phyloP scores from a whole-genome alignment of 2,329 filamentous ascomycete genomes.

The Zymoseptoria crescenta region DNA sequence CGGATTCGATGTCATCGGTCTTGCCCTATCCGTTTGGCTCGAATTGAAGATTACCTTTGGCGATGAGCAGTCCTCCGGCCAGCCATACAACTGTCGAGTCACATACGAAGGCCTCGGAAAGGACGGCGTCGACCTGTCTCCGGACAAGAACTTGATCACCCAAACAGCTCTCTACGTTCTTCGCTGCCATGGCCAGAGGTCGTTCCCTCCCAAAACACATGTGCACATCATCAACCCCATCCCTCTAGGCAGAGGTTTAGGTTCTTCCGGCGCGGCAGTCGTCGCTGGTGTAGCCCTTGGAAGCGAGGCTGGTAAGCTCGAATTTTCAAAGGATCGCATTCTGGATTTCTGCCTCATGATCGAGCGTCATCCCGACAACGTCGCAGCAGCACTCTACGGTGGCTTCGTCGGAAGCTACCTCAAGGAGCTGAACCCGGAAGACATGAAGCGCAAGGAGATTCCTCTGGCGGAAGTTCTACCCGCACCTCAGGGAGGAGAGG shows the following conservation, averaged over 20 bases:
- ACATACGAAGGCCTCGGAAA: slow-evolving; percentile 81
- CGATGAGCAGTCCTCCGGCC: slow-evolving; percentile 45
- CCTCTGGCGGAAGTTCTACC: slow-evolving; percentile 90
- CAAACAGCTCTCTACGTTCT: slow-evolving; percentile 90
- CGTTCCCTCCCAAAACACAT: slow-evolving; percentile 77
- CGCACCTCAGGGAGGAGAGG: slow-evolving; percentile 78
- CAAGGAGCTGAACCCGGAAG: slow-evolving; percentile 81
- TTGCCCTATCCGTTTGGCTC: slow-evolving; percentile 88
- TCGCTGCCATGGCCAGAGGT: slow-evolving; percentile 77
- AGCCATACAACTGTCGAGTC: slow-evolving; percentile 75
- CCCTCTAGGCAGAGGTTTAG: slow-evolving; percentile 81
- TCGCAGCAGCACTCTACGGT: slow-evolving; percentile 89
- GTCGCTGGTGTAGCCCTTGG: slow-evolving; percentile 91
- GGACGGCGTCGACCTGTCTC: slow-evolving; percentile 72
- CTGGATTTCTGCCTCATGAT: slow-evolving; percentile 98
- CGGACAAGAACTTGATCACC: slow-evolving; percentile 86
- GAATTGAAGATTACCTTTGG: slow-evolving; percentile 77
- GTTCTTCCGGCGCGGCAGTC: slow-evolving; percentile 91
- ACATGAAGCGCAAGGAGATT: slow-evolving; percentile 85
- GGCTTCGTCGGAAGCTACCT: slow-evolving; percentile 96
- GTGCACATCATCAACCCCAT: slow-evolving; percentile 96
- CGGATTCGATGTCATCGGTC: slow-evolving; percentile 94
- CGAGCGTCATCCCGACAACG: slow-evolving; percentile 84
- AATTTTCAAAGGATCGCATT: slow-evolving; percentile 69
- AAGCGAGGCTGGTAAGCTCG: slow-evolving; percentile 76